Conservation (phyloP, 176 grass and related monocot genomes). For the Canna indica region DNA sequence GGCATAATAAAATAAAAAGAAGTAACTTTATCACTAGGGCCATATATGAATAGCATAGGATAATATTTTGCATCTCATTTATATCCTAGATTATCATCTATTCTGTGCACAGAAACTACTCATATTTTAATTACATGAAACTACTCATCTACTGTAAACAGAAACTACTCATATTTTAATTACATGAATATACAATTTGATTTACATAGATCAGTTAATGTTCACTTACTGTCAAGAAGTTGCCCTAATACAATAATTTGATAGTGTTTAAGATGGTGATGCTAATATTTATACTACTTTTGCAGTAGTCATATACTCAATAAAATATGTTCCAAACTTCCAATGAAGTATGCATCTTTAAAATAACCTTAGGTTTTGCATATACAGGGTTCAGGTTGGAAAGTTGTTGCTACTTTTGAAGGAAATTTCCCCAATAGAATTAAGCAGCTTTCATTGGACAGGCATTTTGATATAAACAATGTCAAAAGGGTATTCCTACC, state of each 20-base stretch:
- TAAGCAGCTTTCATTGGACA: conserved; percentile 63
- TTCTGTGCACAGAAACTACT: too few relatives aligned
- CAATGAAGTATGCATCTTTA: too few relatives aligned
- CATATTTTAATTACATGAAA: too few relatives aligned
- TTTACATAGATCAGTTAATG: not conserved
- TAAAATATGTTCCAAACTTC: too few relatives aligned
- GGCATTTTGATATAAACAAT: conserved; percentile 92
- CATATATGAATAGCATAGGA: not conserved
- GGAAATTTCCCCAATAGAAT: conserved; percentile 69
- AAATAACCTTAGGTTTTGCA: not conserved
- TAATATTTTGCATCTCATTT: not conserved
- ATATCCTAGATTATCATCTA: not conserved
- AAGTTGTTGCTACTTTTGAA: conserved; percentile 77
- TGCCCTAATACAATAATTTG: not conserved
- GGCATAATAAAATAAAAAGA: too few relatives aligned
- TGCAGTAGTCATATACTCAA: not conserved
- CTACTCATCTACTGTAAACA: not conserved
- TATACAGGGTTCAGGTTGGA: conserved; percentile 55
- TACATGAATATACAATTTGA: not conserved
- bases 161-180: not conserved
- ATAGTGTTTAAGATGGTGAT: not conserved
- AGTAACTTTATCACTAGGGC: too few relatives aligned
- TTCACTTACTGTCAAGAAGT: not conserved
- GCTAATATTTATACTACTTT: not conserved
- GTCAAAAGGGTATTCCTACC: too few relatives aligned